Base-by-base conservation (phyloP, 148 eudicot species). In the Camellia lanceoleosa region DNA sequence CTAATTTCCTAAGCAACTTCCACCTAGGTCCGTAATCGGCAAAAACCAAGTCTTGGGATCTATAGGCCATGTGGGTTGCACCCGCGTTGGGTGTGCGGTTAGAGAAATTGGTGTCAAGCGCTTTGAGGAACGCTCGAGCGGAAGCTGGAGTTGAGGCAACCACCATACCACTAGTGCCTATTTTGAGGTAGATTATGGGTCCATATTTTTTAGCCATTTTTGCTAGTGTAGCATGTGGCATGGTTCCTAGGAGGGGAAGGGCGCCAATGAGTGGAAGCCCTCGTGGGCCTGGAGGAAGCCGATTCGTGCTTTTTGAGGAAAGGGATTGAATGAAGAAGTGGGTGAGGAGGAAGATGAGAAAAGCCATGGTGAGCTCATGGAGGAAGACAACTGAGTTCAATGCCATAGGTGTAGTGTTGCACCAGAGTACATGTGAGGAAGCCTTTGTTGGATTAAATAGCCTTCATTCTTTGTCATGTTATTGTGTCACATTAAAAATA, bases 191-290 rank as follows among this genome's bases (percentile, higher is more conserved):
- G 79, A 86, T 81, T 0, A 87, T 42, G 3, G 80, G 83, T 11
- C 89, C 89, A 42, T 81, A 84, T 15, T 71, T 81, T 46, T 60
- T 52, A 0, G 89, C 85, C 83, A 87, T 13, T 0, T 73, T 64
- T 56, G 81, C 83, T 41, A 87, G 79, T 10, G 78, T 41, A 1
- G 59, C 68, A 49, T 86, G 89, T 3, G 86, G 82, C 76, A 86
- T 67, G 54, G 47, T 15, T n/a, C 84, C 83, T 1, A 86, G 65
- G 43, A 78, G 74, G n/a, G 68, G 82, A 20, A 81, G 74, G 6
- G 78, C 70, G 13, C 88, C 88, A 19, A 86, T 23, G 11, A 86
- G 1, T 3, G 88, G 88, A 16, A 75, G 8, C 11, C 58, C 68
- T 11, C 65, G 46, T 60, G 82, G 71, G 67, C 75, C 65, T 13